Evolutionary conservation across 495 filamentous ascomycete species (phyloP).

Genomic region (Chaetomium cochliodes): DNA sequence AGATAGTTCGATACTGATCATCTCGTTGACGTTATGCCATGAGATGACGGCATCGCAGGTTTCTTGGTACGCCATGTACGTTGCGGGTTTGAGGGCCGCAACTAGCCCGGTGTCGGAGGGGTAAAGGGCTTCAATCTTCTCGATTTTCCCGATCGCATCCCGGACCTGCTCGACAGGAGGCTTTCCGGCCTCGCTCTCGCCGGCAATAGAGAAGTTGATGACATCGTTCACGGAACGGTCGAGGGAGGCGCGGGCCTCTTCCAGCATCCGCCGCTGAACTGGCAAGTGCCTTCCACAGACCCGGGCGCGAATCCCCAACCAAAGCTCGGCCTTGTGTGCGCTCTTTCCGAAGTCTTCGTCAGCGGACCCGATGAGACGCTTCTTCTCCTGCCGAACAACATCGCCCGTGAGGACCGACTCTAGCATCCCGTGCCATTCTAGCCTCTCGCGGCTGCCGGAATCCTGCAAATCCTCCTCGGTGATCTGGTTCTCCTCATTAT

Average conservation of each 20-base stretch:
- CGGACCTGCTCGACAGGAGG: slow-evolving; percentile 80
- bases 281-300: slow-evolving; percentile 78
- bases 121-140: slow-evolving; percentile 79
- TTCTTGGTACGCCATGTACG: slow-evolving; percentile 69
- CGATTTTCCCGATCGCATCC: slow-evolving; percentile 83
- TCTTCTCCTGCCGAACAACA: slow-evolving; percentile 97
- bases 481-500: slow-evolving; percentile 81
- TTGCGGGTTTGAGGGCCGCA: slow-evolving; percentile 65
- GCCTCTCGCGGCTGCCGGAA: slow-evolving; percentile 79
- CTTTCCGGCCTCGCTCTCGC: slow-evolving; percentile 88
- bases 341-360: slow-evolving; percentile 70
- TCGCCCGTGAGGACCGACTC: slow-evolving; percentile 93
- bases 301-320: slow-evolving; percentile 81
- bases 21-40: slow-evolving; percentile 96
- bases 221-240: slow-evolving; percentile 78
- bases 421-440: slow-evolving; percentile 98
- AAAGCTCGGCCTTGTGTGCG: slow-evolving; percentile 77
- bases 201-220: slow-evolving; percentile 88
- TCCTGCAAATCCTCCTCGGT: slow-evolving; percentile 86
- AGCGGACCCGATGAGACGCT: slow-evolving; percentile 78
- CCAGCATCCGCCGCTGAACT: slow-evolving; percentile 77
- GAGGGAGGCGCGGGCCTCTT: slow-evolving; percentile 69
- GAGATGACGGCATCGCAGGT: slow-evolving; percentile 85
- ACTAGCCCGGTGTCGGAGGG: slow-evolving; percentile 74
- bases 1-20: slow-evolving; percentile 91